Percentiles rank a stretch among this genome's conserved stretches.
Conservation (phyloP, 768 basidiomycete species). For the Udeniomyces megalosporus region DNA sequence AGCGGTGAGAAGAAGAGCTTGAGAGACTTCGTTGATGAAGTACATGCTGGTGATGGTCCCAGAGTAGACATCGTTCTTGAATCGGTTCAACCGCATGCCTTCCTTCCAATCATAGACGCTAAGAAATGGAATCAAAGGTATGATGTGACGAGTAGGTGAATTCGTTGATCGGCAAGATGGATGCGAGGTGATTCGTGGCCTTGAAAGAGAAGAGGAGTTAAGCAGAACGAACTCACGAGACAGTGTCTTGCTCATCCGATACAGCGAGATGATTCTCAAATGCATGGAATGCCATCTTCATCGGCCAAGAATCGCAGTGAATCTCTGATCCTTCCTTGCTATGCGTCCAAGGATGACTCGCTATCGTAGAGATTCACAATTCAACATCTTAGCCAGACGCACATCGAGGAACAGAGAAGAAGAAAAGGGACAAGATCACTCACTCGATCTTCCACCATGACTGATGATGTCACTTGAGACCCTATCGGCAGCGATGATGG, state of each 20-base stretch:
- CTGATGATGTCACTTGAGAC: conserved; percentile 4
- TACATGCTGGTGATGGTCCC: conserved; percentile 75
- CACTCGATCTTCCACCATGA: conserved; percentile 58
- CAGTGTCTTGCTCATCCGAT: conserved; percentile 68
- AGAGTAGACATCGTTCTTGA: conserved; percentile 72
- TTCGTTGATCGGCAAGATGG: neutral
- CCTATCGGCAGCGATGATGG: conserved; percentile 2
- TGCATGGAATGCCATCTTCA: conserved; percentile 75
- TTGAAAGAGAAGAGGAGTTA: neutral
- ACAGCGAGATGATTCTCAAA: conserved; percentile 78
- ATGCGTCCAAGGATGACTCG: conserved; percentile 28
- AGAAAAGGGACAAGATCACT: conserved; percentile 22
- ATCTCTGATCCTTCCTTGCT: no score
- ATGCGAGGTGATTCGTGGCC: neutral
- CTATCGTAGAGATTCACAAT: no score
- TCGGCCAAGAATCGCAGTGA: conserved; percentile 30
- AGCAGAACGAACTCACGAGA: conserved; percentile 42
- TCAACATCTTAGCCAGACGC: no score
- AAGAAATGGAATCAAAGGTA: neutral
- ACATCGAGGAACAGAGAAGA: neutral
- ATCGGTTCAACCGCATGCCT: conserved; percentile 57
- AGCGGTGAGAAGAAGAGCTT: conserved; percentile 72
- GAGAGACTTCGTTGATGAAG: conserved; percentile 89
- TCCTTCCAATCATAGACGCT: conserved; percentile 94
- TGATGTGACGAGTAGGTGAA: conserved; percentile 10